Percentiles rank a stretch among this genome's conserved stretches.
These are phyloP conservation scores for Pachysolen tannophilus DNA, from an alignment of 805 yeast species.

Conservation along the genomic window DNA sequence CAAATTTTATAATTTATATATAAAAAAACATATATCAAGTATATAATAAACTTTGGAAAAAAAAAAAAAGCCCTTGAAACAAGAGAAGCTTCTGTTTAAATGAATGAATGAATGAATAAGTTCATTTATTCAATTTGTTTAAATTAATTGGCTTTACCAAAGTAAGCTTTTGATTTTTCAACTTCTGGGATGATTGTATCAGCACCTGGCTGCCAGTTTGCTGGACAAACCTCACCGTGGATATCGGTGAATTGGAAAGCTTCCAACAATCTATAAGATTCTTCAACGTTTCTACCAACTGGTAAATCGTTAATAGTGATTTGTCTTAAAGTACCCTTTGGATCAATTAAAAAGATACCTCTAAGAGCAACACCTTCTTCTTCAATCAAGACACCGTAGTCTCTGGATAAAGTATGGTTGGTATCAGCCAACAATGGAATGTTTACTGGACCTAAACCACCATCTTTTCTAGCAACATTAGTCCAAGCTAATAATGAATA, in stretches of 20 bases:
- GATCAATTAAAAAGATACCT: constrained; percentile 98
- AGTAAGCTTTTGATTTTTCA: constrained; percentile 72
- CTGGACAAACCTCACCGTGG: constrained; percentile 99
- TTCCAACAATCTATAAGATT: constrained; percentile 93
- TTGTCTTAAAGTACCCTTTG: constrained; percentile 91
- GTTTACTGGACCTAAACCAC: constrained; percentile 94
- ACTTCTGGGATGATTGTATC: constrained; percentile 87
- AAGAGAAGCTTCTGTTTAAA: no score
- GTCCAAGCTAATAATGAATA: constrained; percentile 98
- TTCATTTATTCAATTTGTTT: constrained; percentile 2
- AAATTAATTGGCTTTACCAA: constrained; percentile 48
- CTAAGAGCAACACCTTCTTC: constrained; percentile 96
- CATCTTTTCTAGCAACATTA: constrained; percentile 90
- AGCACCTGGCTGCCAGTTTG: constrained; percentile 96
- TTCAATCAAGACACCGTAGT: constrained; percentile 95
- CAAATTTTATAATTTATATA: neutral
- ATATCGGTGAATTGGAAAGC: constrained; percentile 99
- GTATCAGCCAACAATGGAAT: constrained; percentile 95
- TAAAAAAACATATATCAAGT: neutral
- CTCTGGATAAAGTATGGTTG: constrained; percentile 89
- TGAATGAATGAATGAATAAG: no score
- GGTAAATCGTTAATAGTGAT: constrained; percentile 97
- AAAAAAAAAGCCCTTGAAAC: no score
- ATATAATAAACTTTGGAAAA: no score
- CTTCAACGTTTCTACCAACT: constrained; percentile 98